These are phyloP conservation scores for Trametes elegans DNA, from an alignment of 768 basidiomycete genomes.

Conservation along the genomic window DNA sequence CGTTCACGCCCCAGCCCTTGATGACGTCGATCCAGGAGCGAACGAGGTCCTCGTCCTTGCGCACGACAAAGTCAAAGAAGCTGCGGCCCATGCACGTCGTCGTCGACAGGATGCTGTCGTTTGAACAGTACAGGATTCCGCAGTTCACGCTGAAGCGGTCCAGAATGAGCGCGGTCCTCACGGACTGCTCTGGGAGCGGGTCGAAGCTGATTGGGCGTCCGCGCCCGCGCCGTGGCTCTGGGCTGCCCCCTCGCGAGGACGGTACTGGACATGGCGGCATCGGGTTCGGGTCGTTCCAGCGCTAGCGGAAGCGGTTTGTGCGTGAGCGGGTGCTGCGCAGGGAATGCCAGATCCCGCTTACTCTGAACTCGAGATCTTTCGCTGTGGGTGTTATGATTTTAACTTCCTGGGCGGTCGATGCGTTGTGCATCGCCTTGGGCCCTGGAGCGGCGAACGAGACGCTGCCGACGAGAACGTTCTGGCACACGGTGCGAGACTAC, in stretches of 20 bases:
- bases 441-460: constrained; percentile 77
- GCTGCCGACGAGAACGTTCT: constrained; percentile 73
- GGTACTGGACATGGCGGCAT: constrained; percentile 36
- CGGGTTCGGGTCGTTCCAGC: constrained; percentile 34
- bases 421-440: constrained; percentile 74
- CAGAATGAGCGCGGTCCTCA: constrained; percentile 77
- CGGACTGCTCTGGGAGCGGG: constrained; percentile 66
- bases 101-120: constrained; percentile 63
- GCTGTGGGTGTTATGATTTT: constrained; percentile 62
- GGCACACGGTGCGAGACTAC: constrained; percentile 64
- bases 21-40: constrained; percentile 73
- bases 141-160: constrained; percentile 71
- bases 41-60: constrained; percentile 62
- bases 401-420: constrained; percentile 81
- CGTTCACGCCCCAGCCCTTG: constrained; percentile 84
- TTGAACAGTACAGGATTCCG: constrained; percentile 69
- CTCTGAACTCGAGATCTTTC: constrained; percentile 37
- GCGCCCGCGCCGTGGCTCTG: background rate
- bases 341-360: constrained; percentile 18
- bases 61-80: constrained; percentile 75
- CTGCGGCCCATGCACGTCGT: constrained; percentile 58
- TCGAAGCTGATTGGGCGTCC: constrained; percentile 46
- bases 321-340: too few relatives aligned
- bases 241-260: constrained; percentile 16
- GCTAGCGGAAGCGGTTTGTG: constrained; percentile 20